Conservation (phyloP, 2,329 filamentous ascomycete genomes). For the Ascochyta rabiei region DNA sequence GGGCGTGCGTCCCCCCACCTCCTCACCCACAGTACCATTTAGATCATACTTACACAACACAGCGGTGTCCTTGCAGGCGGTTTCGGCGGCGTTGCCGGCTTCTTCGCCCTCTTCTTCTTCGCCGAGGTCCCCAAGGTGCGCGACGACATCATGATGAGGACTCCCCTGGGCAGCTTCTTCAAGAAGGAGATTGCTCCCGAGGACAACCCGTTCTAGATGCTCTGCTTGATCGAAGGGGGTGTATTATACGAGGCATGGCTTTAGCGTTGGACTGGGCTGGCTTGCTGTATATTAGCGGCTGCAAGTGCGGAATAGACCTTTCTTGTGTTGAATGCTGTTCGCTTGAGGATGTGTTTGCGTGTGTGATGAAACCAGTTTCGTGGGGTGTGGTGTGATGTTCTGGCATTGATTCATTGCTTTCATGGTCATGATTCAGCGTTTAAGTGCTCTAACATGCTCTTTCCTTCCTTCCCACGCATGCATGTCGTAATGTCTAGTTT, state of each 20-base stretch:
- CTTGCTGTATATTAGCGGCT: constrained; percentile 40
- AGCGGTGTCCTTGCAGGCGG: constrained; percentile 55
- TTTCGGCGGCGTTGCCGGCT: constrained; percentile 63
- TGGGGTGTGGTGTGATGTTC: constrained; percentile 3
- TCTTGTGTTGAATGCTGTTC: constrained; percentile 17
- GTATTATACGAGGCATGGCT: constrained; percentile 27
- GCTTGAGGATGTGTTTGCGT: too few relatives aligned
- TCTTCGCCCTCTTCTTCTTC: constrained; percentile 69
- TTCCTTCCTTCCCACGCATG: neutral
- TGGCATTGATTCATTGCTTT: constrained; percentile 35
- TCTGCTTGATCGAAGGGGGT: constrained; percentile 3
- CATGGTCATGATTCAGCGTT: constrained; percentile 26
- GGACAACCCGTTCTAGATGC: constrained; percentile 64
- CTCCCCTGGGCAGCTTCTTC: constrained; percentile 66
- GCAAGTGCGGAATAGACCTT: constrained; percentile 40
- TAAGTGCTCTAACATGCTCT: constrained; percentile 20
- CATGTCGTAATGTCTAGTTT: constrained; percentile 45
- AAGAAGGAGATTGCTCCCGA: constrained; percentile 64
- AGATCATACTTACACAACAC: constrained; percentile 14
- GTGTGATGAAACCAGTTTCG: neutral
- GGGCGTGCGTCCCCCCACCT: constrained; percentile 52
- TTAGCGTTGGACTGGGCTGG: constrained; percentile 18
- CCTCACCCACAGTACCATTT: neutral
- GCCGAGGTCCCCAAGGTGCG: constrained; percentile 67
- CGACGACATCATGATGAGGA: constrained; percentile 66